Evolutionary conservation across 768 basidiomycete genomes (phyloP), one percentile per base, ranked within the genome.

Genomic region (Naganishia kalamii): DNA sequence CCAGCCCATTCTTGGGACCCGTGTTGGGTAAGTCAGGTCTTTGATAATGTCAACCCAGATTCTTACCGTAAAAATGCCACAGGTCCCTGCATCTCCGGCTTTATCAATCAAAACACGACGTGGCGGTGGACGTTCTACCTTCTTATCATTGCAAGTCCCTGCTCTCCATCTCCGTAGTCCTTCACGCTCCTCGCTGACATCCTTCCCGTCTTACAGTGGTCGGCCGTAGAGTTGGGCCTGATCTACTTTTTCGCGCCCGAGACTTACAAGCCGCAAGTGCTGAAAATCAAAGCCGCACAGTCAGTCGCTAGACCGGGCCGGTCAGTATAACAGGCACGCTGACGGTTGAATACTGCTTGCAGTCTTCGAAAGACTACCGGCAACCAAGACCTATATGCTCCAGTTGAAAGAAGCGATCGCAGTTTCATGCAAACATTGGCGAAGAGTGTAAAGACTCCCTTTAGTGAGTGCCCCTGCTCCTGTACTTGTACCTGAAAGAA

Each of bases 121-220:
- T 78, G 77, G 77, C 51, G 87, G 65, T 91, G 89, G 89, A 88
- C 88, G 0, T 92, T 86, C 77, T 84, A 85, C 63, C 77, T 87
- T 17, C 74, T 87, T 63, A 66, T 86, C 1, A 87, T 87, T 23
- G 48, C 63, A 21, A 41, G 62, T n/a, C n/a, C n/a, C n/a, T n/a
- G n/a, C n/a, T n/a, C 21, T 25, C 2, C n/a, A 19, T 21, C 40
- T 44, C 43, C 27, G 13, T 54, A 17, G 29, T 4, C 11, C 21
- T 63, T 40, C 35, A 4, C n/a, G 33, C 23, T 10, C 5, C 30
- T 50, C 33, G 17, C 40, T 2, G n/a, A 52, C 27, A 29, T n/a
- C n/a, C 29, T 35, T 25, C 23, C 47, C 61, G 40, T 4, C 21
- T 15, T 11, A 29, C 27, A 49, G 48, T 92, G 89, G 90, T 80